Percentiles rank a stretch among this genome's conserved stretches.
These are phyloP conservation scores for Botrytis pseudocinerea DNA, from an alignment of 2,329 filamentous ascomycete species.

Conservation along the genomic window DNA sequence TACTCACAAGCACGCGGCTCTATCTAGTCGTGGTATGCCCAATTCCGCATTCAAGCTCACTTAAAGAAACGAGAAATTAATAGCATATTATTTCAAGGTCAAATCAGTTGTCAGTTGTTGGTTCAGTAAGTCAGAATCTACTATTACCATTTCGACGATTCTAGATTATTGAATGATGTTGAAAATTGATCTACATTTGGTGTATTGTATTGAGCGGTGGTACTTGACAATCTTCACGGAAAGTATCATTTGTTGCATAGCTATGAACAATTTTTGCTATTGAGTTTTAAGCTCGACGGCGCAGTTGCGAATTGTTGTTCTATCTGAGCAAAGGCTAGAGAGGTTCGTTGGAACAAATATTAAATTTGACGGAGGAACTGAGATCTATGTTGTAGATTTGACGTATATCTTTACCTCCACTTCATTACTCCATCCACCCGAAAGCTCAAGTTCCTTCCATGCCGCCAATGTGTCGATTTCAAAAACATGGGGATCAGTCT, in stretches of 20 bases:
- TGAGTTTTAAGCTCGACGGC: background rate
- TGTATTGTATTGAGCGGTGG: background rate
- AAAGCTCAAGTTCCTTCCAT: constrained; percentile 72
- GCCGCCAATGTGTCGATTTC: constrained; percentile 76
- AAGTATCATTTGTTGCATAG: background rate
- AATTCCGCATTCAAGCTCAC: background rate
- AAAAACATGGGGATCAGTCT: constrained; percentile 59
- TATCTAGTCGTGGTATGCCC: background rate
- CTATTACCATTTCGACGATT: background rate
- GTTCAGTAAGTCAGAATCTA: background rate
- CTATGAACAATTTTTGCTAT: background rate
- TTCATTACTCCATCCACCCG: constrained; percentile 78
- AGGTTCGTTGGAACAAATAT: background rate
- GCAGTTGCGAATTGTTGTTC: background rate
- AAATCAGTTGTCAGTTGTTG: background rate
- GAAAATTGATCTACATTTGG: background rate
- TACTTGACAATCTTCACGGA: background rate
- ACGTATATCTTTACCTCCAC: constrained; percentile 56
- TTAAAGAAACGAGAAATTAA: background rate
- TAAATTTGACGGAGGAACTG: background rate
- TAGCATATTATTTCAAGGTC: background rate
- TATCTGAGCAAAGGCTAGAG: background rate
- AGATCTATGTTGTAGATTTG: constrained; percentile 22
- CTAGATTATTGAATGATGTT: background rate
- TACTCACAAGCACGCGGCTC: background rate